Conservation (phyloP, 1,284 basidiomycete genomes). For the Papiliotrema laurentii region DNA sequence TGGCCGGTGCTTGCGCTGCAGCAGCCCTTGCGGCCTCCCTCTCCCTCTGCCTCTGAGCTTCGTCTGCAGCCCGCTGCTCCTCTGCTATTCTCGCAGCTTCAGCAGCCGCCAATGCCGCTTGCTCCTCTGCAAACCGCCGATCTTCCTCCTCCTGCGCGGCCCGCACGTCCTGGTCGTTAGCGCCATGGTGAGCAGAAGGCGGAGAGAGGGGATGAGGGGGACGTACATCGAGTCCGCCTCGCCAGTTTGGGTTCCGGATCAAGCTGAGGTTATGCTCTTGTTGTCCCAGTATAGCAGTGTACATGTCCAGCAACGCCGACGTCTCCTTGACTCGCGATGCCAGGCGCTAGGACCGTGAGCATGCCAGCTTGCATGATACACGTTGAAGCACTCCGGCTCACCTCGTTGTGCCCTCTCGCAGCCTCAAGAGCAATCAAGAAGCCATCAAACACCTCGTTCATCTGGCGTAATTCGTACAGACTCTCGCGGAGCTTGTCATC, state of each 20-base stretch:
- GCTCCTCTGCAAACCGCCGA: slow-evolving; percentile 23
- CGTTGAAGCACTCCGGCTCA: slow-evolving; percentile 13
- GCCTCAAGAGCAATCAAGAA: slow-evolving; percentile 38
- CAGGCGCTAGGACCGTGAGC: slow-evolving; percentile 29
- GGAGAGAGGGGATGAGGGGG: no score
- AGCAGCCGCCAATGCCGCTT: slow-evolving; percentile 25
- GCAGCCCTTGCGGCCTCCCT: slow-evolving; percentile 3
- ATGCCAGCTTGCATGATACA: not conserved
- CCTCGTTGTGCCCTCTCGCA: slow-evolving; percentile 42
- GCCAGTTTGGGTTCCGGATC: slow-evolving; percentile 41
- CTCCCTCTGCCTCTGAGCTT: slow-evolving; percentile 11
- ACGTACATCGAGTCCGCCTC: slow-evolving; percentile 40
- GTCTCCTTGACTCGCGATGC: slow-evolving; percentile 39
- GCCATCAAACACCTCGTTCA: slow-evolving; percentile 45
- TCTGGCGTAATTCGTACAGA: slow-evolving; percentile 40
- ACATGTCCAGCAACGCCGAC: slow-evolving; percentile 38
- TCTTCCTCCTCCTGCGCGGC: not conserved
- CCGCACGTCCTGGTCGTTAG: not conserved
- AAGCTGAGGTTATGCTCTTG: slow-evolving; percentile 42
- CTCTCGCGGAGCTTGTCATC: slow-evolving; percentile 36
- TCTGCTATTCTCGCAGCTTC: slow-evolving; percentile 16
- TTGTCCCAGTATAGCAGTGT: slow-evolving; percentile 43
- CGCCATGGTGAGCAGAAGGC: no score
- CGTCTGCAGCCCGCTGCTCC: slow-evolving; percentile 15
- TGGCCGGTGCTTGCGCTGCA: slow-evolving; percentile 7